Conservation (phyloP, 192 early-diverging fungal species). For the Fimicolochytrium jonesii region DNA sequence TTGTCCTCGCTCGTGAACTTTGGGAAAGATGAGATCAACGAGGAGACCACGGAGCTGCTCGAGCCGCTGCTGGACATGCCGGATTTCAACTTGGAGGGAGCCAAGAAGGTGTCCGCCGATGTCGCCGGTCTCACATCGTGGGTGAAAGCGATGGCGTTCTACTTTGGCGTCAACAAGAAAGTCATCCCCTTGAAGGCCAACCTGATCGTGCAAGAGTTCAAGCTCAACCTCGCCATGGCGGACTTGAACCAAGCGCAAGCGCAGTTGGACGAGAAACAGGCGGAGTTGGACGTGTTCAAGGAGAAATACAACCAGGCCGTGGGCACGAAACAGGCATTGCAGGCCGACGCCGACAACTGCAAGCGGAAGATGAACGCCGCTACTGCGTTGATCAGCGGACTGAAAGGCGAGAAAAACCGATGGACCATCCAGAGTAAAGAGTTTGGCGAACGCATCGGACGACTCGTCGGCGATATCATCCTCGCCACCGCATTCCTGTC, state of each 20-base stretch:
- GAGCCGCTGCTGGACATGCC: conserved; percentile 62
- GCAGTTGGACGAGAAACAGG: conserved; percentile 60
- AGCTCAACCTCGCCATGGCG: conserved; percentile 50
- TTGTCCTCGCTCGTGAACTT: conserved; percentile 53
- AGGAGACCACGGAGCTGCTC: conserved; percentile 57
- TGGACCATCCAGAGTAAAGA: conserved; percentile 66
- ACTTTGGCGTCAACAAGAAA: conserved; percentile 63
- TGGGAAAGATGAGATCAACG: conserved; percentile 63
- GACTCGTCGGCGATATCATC: conserved; percentile 58
- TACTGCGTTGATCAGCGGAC: conserved; percentile 53
- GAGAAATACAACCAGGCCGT: conserved; percentile 62
- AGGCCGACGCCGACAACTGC: conserved; percentile 60
- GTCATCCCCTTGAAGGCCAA: conserved; percentile 66
- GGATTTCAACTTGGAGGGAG: conserved; percentile 64
- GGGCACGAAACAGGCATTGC: conserved; percentile 51
- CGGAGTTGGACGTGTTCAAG: conserved; percentile 59
- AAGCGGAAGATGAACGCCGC: conserved; percentile 65
- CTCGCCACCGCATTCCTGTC: conserved; percentile 57
- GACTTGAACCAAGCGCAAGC: conserved; percentile 57
- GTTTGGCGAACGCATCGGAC: conserved; percentile 57
- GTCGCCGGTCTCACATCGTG: conserved; percentile 63
- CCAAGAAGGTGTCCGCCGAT: conserved; percentile 65
- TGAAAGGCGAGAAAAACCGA: conserved; percentile 64
- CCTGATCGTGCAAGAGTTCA: conserved; percentile 58
- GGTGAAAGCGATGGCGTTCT: conserved; percentile 57